Percentiles rank a stretch among this genome's conserved stretches.
These are phyloP conservation scores for Botrytis porri DNA, from an alignment of 2,329 filamentous ascomycete genomes.

Conservation along the genomic window DNA sequence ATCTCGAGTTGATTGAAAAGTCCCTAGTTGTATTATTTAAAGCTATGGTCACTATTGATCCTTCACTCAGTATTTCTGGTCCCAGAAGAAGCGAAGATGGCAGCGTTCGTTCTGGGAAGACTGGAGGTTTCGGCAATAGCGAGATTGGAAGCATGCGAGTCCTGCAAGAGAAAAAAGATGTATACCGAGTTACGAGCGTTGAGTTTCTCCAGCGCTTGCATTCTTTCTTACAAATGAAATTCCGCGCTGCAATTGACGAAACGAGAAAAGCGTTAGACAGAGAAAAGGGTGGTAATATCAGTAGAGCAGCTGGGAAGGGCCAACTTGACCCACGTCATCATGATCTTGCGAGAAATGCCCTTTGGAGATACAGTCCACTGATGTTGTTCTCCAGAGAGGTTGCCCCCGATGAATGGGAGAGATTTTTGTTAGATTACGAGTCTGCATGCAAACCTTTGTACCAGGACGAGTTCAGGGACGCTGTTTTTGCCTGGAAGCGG, in stretches of 20 bases:
- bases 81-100: constrained; percentile 43
- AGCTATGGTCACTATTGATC: constrained; percentile 91
- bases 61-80: constrained; percentile 57
- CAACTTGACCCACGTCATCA: constrained; percentile 72
- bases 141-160: constrained; percentile 80
- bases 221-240: constrained; percentile 78
- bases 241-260: constrained; percentile 70
- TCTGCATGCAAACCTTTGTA: constrained; percentile 73
- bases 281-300: constrained; percentile 51
- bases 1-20: constrained; percentile 73
- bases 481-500: constrained; percentile 74
- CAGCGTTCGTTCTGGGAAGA: constrained; percentile 36
- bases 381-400: constrained; percentile 87
- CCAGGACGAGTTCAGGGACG: constrained; percentile 75
- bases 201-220: constrained; percentile 76
- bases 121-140: constrained; percentile 47
- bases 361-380: constrained; percentile 87
- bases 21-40: constrained; percentile 81
- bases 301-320: constrained; percentile 45
- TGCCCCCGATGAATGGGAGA: constrained; percentile 77
- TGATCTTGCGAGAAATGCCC: constrained; percentile 64
- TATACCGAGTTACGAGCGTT: constrained; percentile 74
- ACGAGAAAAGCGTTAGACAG: constrained; percentile 58
- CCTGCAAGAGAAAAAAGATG: constrained; percentile 89
- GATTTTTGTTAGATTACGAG: constrained; percentile 76